Evolutionary conservation across 78 protist genomes (phyloP), one percentile per base, ranked within the genome.

Genomic region (Dictyostelium firmibasis): DNA sequence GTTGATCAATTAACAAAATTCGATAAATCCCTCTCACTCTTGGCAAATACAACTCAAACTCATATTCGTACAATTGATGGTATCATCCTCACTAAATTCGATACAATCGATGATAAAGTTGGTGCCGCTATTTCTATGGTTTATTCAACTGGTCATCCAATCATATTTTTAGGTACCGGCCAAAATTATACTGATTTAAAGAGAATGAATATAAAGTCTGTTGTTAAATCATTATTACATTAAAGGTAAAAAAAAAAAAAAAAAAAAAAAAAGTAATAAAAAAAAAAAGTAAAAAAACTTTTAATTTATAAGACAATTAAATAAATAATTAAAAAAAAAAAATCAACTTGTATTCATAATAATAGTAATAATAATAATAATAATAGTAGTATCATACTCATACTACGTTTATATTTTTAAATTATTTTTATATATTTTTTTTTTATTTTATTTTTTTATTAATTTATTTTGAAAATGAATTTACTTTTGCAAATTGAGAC

Each of bases 41-140:
- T 89, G 9, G 20, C 72, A 3, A 96, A 97, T 78, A 18, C 81
- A 38, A 60, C 97, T 8, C 53, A 25, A 1, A 13, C 84, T 13
- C 67, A 77, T 7, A 53, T 79, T 4, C 96, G 99, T 20, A 91
- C 95, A 5, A 98, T 99, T 27, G 99, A 99, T 83, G 99, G 99
- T 41, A 98, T 99, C 83, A 44, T 99, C 2, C 97, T 99, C 62
- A 99, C 99, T 43, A 99, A 99, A 96, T 99, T 99, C 57, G 99
- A 99, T 86, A 98, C 99, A 25, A 98, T 99, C 81, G 99, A 99
- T 81, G 99, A 99, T 89, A 99, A 99, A 98, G 99, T 99, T 33
- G 99, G 99, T 8, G 99, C 99, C 0, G 99, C 99, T 0, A 79
- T 99, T 31, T 97, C 99, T 10, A 98, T 99, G 99, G 99, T 98